These are phyloP conservation scores for Penicillium canescens DNA, from an alignment of 495 filamentous ascomycete species.

Conservation along the genomic window DNA sequence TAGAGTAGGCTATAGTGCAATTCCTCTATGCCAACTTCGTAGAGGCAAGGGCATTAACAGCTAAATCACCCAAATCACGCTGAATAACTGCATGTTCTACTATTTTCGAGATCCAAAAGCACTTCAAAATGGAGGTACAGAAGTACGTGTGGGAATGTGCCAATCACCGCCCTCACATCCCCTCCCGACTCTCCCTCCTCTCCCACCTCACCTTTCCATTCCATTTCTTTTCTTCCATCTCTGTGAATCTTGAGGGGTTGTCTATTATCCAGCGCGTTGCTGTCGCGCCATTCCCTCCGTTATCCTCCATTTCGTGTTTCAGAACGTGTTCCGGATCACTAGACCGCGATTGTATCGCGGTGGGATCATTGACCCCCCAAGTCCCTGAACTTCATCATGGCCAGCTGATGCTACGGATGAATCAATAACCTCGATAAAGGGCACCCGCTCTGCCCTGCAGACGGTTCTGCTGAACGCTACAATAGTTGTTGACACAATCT, in stretches of 20 bases:
- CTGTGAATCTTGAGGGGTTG: conserved; percentile 6
- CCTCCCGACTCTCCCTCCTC: conserved; percentile 12
- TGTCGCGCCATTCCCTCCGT: conserved; percentile 39
- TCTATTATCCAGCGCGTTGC: conserved; percentile 41
- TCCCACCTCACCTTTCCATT: conserved; percentile 13
- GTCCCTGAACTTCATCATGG: conserved; percentile 34
- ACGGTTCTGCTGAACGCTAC: conserved; percentile 36
- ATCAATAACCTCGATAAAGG: conserved; percentile 44
- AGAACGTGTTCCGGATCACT: conserved; percentile 6
- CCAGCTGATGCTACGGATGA: conserved; percentile 47
- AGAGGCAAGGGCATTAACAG: too few relatives aligned
- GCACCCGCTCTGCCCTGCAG: conserved; percentile 52
- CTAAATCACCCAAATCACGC: neutral
- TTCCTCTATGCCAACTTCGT: too few relatives aligned
- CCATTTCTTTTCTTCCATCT: neutral
- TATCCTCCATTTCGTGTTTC: conserved; percentile 22
- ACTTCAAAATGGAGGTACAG: too few relatives aligned
- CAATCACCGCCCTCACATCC: conserved; percentile 23
- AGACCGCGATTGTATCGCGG: neutral
- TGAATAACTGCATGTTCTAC: neutral
- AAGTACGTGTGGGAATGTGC: conserved; percentile 1
- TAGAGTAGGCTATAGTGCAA: too few relatives aligned
- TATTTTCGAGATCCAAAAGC: neutral
- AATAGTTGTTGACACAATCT: conserved; percentile 15
- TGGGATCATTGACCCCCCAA: conserved; percentile 11